These are phyloP conservation scores for Simmondsia chinensis DNA, from an alignment of 148 eudicot genomes.

Conservation along the genomic window DNA sequence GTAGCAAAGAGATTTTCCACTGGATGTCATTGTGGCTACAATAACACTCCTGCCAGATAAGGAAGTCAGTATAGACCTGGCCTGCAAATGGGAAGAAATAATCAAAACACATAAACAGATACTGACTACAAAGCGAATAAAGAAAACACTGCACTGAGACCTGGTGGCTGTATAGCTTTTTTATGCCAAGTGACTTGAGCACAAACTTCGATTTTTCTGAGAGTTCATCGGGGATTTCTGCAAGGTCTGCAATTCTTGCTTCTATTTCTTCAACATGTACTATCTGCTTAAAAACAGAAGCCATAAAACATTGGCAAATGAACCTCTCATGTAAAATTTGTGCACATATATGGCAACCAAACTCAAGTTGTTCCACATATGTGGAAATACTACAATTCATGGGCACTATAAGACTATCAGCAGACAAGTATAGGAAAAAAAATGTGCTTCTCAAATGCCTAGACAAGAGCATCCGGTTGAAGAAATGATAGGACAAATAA, in stretches of 20 bases:
- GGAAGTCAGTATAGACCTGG: slow-evolving; percentile 79
- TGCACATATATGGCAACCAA: neutral
- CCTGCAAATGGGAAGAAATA: slow-evolving; percentile 32
- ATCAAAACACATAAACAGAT: neutral
- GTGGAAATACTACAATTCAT: no score
- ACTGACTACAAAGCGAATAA: neutral
- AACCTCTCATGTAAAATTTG: neutral
- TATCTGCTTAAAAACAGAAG: slow-evolving; percentile 38
- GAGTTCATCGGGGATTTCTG: slow-evolving; percentile 60
- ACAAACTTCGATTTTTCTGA: slow-evolving; percentile 54
- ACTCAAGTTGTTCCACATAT: no score
- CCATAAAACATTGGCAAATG: neutral
- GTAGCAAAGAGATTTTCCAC: slow-evolving; percentile 99
- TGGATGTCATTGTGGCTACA: slow-evolving; percentile 91
- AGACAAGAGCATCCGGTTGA: no score
- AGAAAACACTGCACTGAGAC: slow-evolving; percentile 19
- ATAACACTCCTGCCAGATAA: slow-evolving; percentile 74
- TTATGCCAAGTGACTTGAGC: slow-evolving; percentile 50
- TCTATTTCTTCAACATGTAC: slow-evolving; percentile 78
- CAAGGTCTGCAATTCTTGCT: slow-evolving; percentile 51
- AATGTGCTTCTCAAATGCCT: no score
- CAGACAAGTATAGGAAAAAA: no score
- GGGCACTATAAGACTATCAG: no score
- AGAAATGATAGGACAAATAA: no score
- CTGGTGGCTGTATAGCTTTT: slow-evolving; percentile 89